Percentiles rank a stretch among this genome's conserved stretches.
These are phyloP conservation scores for Dryadomyces sulphureus DNA, from an alignment of 2,329 filamentous ascomycete species.

Conservation along the genomic window DNA sequence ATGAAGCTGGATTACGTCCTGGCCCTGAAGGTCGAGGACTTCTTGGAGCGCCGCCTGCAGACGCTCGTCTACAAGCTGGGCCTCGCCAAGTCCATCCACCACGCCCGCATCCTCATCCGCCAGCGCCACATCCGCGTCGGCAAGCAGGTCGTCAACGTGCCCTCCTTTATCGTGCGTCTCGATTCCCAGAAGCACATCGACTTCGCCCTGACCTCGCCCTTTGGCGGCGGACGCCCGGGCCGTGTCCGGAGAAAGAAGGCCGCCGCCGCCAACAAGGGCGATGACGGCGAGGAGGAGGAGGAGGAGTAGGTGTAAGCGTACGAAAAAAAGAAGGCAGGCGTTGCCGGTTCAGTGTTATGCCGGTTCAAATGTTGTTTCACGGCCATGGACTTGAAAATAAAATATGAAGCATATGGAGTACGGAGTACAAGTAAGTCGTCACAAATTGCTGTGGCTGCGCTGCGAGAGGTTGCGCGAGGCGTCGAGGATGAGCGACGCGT, in stretches of 20 bases:
- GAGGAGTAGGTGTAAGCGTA: slow-evolving; percentile 19
- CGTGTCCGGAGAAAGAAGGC: slow-evolving; percentile 99
- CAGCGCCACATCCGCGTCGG: slow-evolving; percentile 99
- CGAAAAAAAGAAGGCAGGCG: background rate
- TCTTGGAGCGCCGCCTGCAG: slow-evolving; percentile 99
- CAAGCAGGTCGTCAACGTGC: slow-evolving; percentile 99
- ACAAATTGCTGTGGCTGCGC: background rate
- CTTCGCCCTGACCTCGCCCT: slow-evolving; percentile 94
- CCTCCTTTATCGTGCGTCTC: slow-evolving; percentile 97
- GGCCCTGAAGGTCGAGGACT: slow-evolving; percentile 98
- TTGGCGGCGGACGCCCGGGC: slow-evolving; percentile 90
- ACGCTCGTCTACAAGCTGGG: slow-evolving; percentile 99
- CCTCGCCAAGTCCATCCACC: slow-evolving; percentile 99
- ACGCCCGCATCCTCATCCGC: slow-evolving; percentile 98
- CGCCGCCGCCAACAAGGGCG: slow-evolving; percentile 79
- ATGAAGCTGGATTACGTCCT: slow-evolving; percentile 99
- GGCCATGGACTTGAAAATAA: background rate
- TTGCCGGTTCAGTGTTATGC: background rate
- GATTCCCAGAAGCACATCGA: slow-evolving; percentile 99
- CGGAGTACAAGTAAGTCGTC: no score
- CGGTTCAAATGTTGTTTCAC: background rate
- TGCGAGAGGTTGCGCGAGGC: slow-evolving; percentile 43
- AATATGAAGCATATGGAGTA: no score
- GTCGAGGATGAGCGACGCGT: slow-evolving; percentile 49
- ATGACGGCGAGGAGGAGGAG: slow-evolving; percentile 69